Evolutionary conservation across 345 rosid species (phyloP).

Genomic region (Eucalyptus cloeziana): DNA sequence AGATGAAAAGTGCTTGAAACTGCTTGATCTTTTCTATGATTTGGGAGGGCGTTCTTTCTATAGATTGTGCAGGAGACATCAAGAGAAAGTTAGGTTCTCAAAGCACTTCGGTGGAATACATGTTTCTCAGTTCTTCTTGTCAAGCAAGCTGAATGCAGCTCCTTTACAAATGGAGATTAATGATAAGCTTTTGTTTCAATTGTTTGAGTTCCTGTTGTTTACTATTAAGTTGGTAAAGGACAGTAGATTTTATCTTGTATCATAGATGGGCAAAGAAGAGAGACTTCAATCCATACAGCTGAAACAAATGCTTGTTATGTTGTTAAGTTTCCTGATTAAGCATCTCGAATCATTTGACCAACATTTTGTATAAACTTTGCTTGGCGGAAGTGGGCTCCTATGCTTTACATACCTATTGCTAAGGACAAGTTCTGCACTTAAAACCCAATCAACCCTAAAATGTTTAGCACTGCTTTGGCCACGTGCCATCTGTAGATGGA

Average conservation of each 20-base stretch:
- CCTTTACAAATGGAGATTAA: not conserved
- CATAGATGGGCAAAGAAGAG: not conserved
- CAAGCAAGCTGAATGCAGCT: not conserved
- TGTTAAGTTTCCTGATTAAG: not conserved
- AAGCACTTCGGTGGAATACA: not conserved
- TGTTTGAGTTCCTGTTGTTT: not conserved
- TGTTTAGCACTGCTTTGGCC: not conserved
- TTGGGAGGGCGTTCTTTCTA: not conserved
- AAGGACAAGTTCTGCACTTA: not conserved
- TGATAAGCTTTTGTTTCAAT: not conserved
- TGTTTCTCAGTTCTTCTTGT: not conserved
- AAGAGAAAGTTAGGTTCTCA: not conserved
- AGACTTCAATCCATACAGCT: not conserved
- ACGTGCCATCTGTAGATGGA: not conserved
- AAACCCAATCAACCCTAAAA: not conserved
- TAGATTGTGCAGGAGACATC: not conserved
- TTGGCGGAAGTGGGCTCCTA: not conserved
- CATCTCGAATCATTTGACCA: not conserved
- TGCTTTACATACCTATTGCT: not conserved
- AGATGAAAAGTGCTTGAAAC: not conserved
- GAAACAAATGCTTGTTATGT: not conserved
- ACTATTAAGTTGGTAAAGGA: not conserved
- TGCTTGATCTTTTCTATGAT: not conserved
- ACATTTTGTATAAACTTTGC: not conserved
- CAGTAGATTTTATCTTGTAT: not conserved